phyloP scores from a whole-genome alignment of 352 stramenopile species.

The Globisporangium emineosum region DNA sequence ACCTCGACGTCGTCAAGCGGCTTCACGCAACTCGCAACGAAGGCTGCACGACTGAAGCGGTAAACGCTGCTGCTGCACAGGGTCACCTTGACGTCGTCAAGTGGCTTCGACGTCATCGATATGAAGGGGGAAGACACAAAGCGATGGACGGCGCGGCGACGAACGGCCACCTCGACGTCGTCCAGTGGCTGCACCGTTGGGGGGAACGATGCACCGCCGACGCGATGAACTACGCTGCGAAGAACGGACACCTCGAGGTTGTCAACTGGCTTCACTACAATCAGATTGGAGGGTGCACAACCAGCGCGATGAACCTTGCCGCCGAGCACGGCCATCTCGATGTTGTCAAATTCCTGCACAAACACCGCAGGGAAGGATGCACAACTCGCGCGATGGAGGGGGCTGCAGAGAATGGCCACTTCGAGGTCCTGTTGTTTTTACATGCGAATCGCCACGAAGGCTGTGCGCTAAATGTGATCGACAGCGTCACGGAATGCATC shows the following conservation, averaged over 20 bases:
- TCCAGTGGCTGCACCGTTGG: neutral
- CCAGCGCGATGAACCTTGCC: neutral
- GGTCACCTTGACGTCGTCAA: neutral
- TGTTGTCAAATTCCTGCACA: neutral
- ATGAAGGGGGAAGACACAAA: neutral
- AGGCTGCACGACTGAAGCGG: neutral
- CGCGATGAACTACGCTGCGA: neutral
- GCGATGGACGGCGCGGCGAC: neutral
- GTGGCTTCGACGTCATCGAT: neutral
- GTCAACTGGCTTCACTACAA: neutral
- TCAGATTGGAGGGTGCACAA: neutral
- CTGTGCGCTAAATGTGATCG: neutral
- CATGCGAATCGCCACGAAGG: neutral
- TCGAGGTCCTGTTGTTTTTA: neutral
- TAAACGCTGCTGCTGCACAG: neutral
- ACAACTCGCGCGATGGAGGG: neutral
- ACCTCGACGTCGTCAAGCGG: neutral
- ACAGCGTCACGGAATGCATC: neutral
- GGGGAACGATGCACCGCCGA: neutral
- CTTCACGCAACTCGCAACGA: neutral
- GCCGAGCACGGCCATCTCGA: neutral
- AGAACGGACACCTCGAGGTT: neutral
- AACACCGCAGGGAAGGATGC: neutral
- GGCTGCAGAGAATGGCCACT: neutral
- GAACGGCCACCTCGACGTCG: neutral